phyloP scores from a whole-genome alignment of 306 rosid genomes.

The Carpinus viminea region DNA sequence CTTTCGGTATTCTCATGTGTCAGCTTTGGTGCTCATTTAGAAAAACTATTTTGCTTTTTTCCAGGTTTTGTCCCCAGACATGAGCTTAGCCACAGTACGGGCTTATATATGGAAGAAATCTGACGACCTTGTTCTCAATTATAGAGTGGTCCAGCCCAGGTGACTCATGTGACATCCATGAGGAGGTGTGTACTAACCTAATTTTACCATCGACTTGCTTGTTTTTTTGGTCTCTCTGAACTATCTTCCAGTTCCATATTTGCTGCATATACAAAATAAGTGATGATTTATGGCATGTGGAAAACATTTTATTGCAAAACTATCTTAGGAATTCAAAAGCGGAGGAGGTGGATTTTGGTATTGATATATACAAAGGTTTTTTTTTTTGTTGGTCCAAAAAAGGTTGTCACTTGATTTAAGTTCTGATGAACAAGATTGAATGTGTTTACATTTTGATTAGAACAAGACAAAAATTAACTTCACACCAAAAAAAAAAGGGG shows the following conservation, averaged over 20 bases:
- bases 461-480: not conserved
- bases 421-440: not conserved
- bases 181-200: conserved; percentile 34
- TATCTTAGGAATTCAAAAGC: not conserved
- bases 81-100: conserved; percentile 96
- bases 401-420: not conserved
- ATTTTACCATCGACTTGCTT: not conserved
- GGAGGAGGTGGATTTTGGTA: not conserved
- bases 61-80: conserved; percentile 82
- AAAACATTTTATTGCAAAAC: not conserved
- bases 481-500: not conserved
- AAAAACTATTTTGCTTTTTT: conserved; percentile 25
- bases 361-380: not conserved
- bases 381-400: not conserved
- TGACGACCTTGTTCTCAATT: conserved; percentile 86
- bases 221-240: not conserved
- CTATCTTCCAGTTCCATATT: not conserved
- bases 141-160: conserved; percentile 84
- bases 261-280: not conserved
- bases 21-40: conserved; percentile 22
- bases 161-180: conserved; percentile 41
- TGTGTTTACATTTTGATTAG: not conserved
- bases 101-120: conserved; percentile 95
- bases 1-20: not conserved
- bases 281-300: not conserved